Evolutionary conservation across 345 rosid species (phyloP).

Genomic region (Acer campestre): DNA sequence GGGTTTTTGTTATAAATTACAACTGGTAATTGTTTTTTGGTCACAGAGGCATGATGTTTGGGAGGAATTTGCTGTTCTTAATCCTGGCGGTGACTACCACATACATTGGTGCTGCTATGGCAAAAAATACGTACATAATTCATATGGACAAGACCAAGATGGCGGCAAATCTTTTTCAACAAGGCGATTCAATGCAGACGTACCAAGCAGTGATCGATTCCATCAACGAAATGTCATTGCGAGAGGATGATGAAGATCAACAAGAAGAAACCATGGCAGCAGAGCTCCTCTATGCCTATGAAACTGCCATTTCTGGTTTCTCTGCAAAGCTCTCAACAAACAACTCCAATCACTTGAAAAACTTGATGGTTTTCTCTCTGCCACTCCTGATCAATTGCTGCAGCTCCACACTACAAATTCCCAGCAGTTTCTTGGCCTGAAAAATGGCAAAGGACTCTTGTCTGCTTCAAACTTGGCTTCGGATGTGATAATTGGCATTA

Average conservation of each 20-base stretch:
- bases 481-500: slow-evolving; percentile 64
- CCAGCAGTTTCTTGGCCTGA: slow-evolving; percentile 66
- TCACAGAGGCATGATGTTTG: slow-evolving; percentile 13
- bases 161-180: neutral
- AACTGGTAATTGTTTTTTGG: neutral
- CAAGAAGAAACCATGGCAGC: slow-evolving; percentile 25
- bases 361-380: slow-evolving; percentile 55
- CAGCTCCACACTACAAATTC: slow-evolving; percentile 67
- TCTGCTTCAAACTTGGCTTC: slow-evolving; percentile 37
- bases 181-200: slow-evolving; percentile 29
- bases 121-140: slow-evolving; percentile 51
- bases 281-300: slow-evolving; percentile 55
- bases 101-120: slow-evolving; percentile 33
- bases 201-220: slow-evolving; percentile 41
- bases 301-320: slow-evolving; percentile 63
- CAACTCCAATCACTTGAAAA: slow-evolving; percentile 50
- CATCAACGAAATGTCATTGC: slow-evolving; percentile 33
- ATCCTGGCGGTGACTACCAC: slow-evolving; percentile 25
- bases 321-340: slow-evolving; percentile 55
- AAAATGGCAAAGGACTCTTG: slow-evolving; percentile 59
- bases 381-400: slow-evolving; percentile 55
- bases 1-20: neutral
- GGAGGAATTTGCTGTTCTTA: slow-evolving; percentile 25
- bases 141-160: slow-evolving; percentile 55
- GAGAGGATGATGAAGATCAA: slow-evolving; percentile 16